Base-by-base conservation (phyloP, 352 stramenopile species). In the Globisporangium irregulare region DNA sequence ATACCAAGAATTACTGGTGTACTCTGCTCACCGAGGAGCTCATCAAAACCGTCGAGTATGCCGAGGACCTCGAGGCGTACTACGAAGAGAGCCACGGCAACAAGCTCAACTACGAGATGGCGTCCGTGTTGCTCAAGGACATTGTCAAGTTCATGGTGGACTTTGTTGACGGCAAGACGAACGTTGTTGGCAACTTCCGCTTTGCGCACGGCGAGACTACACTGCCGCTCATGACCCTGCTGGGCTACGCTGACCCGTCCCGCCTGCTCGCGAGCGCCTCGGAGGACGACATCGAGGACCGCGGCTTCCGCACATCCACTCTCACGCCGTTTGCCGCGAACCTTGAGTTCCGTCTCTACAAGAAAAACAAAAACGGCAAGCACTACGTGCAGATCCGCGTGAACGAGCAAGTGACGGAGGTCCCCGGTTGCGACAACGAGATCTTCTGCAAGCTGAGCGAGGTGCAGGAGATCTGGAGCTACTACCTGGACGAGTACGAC, bases 161-260 rank as follows among this genome's bases (percentile, higher is more conserved):
- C 22, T 70, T 25, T 38, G 24, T 51, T 0, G 59, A 29, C n/a
- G 66, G 61, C 2, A 57, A 58, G 12, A 75, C 24, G 8, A 32
- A 34, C 0, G 54, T 77, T 1, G 56, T 62, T 5, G 81, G 79
- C 0, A 77, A 74, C 43, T 87, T 90, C 56, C 77, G 72, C 57
- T 88, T 90, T 24, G 83, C 82, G 1, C 82, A 93, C 60, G 84
- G 82, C 12, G 83, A 93, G 69, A 93, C 86, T 10, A 85, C 80
- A 41, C 65, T 93, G 18, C 83, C 86, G 14, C 75, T 93, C 12
- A 82, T 90, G 76, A 85, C 73, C 18, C 69, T 93, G 15, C 72
- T 92, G 70, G 81, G 81, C 7, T 75, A 84, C 12, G 70, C 69
- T 15, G 66, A 76, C 56, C 70, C 63, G 3, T 66, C 69, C 1